Base-by-base conservation (phyloP, 2,329 filamentous ascomycete species). In the Nectriaceae sp. region DNA sequence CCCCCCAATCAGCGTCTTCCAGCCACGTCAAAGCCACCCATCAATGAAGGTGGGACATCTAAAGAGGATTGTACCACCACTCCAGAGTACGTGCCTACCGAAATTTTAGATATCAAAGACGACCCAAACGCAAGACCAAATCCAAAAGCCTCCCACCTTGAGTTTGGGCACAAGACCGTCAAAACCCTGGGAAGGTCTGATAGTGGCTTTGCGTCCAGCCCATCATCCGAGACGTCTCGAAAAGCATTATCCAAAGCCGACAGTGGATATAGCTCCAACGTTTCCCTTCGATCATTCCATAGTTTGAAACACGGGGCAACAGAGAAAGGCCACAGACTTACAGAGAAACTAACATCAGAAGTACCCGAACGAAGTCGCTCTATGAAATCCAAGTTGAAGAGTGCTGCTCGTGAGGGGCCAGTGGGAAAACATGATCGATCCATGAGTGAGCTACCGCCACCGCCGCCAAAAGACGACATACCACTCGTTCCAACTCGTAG, bases 221-320 rank as follows among this genome's bases (percentile, higher is more conserved):
- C 75, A 4, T 70, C 69, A 1, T 73, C 72, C 4, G 71, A 75
- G 42, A 65, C 56, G 13, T 70, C 73, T 1, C 67, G 67, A 15
- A 76, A 73, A 46, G 65, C 75, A 4, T 65, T 81, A n/a, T 74
- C 76, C 24, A 83, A 83, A 52, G 75, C 79, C 33, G 82, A 85
- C 57, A 84, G 80, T 21, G 81, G 81, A 15, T 85, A 85, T 57
- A 80, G 80, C 57, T 85, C 81, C 6, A 83, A 78, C 56, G 69
- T 79, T 4, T 85, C 82, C 11, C 63, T 83, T 16, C 74, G 77
- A 33, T 84, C 81, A 1, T 72, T 79, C n/a, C 65, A 62, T 21
- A 69, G 64, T 44, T 67, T 60, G 40, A 60, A 51, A 39, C 57
- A 59, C 20, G 50, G 52, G 13, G 52, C 49, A 21, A 57, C 49